These are phyloP conservation scores for Meredithiella fracta DNA, from an alignment of 2,329 filamentous ascomycete species.

Conservation along the genomic window DNA sequence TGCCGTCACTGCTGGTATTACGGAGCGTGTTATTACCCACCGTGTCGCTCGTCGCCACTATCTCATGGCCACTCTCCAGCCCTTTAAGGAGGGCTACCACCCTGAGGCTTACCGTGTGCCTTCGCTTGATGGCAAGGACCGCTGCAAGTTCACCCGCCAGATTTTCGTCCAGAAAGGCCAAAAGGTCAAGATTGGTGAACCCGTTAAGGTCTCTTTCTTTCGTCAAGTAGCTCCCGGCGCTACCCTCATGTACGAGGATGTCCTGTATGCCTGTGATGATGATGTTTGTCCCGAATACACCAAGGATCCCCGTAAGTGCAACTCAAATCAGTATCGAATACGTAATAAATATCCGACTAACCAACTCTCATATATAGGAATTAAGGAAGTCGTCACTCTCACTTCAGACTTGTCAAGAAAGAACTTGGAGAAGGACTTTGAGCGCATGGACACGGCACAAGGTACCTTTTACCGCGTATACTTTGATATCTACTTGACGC, in stretches of 20 bases:
- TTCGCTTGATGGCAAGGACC: constrained; percentile 87
- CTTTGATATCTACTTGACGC: constrained; percentile 72
- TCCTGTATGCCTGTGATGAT: constrained; percentile 92
- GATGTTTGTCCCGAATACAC: constrained; percentile 98
- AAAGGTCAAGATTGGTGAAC: constrained; percentile 96
- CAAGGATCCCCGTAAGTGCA: constrained; percentile 86
- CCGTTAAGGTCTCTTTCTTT: constrained; percentile 98
- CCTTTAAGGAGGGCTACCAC: constrained; percentile 97
- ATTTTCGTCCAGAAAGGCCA: constrained; percentile 99
- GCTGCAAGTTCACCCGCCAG: constrained; percentile 96
- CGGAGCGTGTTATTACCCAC: constrained; percentile 88
- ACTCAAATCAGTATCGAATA: not conserved
- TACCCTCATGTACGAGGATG: constrained; percentile 98
- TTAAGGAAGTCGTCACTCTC: constrained; percentile 96
- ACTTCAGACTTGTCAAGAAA: constrained; percentile 94
- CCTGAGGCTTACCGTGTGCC: constrained; percentile 96
- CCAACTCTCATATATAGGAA: constrained; percentile 40
- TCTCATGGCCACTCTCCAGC: constrained; percentile 95
- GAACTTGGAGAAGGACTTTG: constrained; percentile 98
- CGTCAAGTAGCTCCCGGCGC: constrained; percentile 91
- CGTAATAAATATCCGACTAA: not conserved
- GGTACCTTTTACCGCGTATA: constrained; percentile 84
- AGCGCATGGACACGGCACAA: constrained; percentile 97
- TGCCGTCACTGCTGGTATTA: constrained; percentile 93
- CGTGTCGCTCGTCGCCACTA: constrained; percentile 95